Conservation (phyloP, 352 stramenopile genomes). For the Pelagophyceae sp. region DNA sequence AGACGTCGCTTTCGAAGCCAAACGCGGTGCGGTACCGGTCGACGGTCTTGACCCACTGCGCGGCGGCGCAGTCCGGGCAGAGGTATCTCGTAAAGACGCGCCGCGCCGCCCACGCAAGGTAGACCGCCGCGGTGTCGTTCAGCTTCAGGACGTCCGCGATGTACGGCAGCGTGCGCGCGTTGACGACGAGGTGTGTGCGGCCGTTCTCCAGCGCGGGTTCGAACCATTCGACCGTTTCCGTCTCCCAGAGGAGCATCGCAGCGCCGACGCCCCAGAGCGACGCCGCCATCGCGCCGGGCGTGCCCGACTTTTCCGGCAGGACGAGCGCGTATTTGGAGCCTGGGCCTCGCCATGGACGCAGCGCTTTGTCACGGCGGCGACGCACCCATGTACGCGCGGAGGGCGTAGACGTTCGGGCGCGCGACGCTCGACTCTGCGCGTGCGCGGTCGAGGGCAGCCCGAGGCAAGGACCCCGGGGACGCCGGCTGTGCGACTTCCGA, state of each 20-base stretch:
- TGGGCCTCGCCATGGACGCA: too few species aligned
- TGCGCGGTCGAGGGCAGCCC: too few species aligned
- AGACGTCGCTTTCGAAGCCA: neutral
- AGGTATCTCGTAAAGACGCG: neutral
- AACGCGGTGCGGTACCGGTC: neutral
- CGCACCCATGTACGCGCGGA: neutral
- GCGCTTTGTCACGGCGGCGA: too few species aligned
- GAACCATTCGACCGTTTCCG: neutral
- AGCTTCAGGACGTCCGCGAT: neutral
- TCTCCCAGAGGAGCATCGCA: neutral
- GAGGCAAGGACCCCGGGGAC: too few species aligned
- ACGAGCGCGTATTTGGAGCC: neutral
- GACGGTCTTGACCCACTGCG: neutral
- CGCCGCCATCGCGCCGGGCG: neutral
- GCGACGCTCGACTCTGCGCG: neutral
- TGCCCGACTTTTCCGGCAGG: neutral
- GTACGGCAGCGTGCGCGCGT: neutral
- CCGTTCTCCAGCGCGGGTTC: neutral
- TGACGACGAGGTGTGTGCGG: neutral
- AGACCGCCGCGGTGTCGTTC: neutral
- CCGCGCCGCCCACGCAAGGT: neutral
- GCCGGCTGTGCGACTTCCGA: too few species aligned
- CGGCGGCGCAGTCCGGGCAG: neutral
- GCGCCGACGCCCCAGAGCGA: slow-evolving; percentile 5
- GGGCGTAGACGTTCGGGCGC: neutral